These are phyloP conservation scores for Aspergillaceae sp. DNA, from an alignment of 2,329 filamentous ascomycete genomes.

Conservation along the genomic window DNA sequence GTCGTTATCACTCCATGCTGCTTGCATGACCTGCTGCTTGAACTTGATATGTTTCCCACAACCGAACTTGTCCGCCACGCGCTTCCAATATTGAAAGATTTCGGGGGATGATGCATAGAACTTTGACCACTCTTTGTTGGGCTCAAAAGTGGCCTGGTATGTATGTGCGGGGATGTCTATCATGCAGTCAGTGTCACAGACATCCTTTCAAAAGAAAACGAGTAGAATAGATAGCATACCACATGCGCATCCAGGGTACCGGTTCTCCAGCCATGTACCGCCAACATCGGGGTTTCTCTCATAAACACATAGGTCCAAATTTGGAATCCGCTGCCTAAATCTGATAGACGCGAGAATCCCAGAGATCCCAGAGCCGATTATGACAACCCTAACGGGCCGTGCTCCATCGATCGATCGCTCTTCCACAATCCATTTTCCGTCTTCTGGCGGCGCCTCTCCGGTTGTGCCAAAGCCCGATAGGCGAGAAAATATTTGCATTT, in stretches of 20 bases:
- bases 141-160: constrained; percentile 46
- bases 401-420: constrained; percentile 25
- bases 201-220: background rate
- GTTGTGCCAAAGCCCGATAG: background rate
- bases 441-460: background rate
- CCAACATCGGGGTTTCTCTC: constrained; percentile 29
- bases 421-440: constrained; percentile 14
- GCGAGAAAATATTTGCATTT: background rate
- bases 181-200: background rate
- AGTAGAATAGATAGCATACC: constrained; percentile 10
- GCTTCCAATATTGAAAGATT: constrained; percentile 43
- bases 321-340: constrained; percentile 29
- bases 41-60: constrained; percentile 43
- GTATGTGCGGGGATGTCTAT: constrained; percentile 40
- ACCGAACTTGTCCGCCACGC: constrained; percentile 35
- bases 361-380: constrained; percentile 34
- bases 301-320: constrained; percentile 28
- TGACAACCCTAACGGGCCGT: constrained; percentile 25
- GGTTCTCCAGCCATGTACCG: constrained; percentile 29
- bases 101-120: constrained; percentile 43
- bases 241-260: constrained; percentile 31
- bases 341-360: constrained; percentile 32
- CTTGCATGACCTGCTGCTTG: constrained; percentile 36
- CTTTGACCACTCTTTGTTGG: constrained; percentile 39
- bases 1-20: constrained; percentile 34